phyloP scores from a whole-genome alignment of 306 rosid genomes.

The Senna siamea region DNA sequence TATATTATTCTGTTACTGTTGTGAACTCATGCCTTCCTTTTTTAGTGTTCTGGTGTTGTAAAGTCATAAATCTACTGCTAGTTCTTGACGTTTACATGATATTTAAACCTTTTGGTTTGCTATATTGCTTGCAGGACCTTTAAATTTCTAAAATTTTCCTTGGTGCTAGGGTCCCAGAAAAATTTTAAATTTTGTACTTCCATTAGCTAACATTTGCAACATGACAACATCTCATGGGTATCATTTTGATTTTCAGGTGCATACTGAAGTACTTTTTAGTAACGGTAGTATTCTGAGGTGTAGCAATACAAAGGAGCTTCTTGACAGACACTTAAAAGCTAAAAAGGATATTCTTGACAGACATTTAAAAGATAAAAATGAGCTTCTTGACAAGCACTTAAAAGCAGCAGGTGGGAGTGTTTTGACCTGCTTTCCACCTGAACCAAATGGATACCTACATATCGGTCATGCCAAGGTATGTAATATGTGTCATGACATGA shows the following conservation, averaged over 20 bases:
- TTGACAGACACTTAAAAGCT: constrained; percentile 76
- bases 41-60: not conserved
- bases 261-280: constrained; percentile 89
- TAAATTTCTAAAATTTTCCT: constrained; percentile 27
- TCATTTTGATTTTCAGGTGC: constrained; percentile 69
- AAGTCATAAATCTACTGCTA: not conserved
- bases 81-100: not conserved
- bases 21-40: constrained; percentile 2
- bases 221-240: constrained; percentile 16
- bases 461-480: constrained; percentile 97
- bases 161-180: constrained; percentile 1
- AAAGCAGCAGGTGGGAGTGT: constrained; percentile 71
- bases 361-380: constrained; percentile 48
- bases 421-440: constrained; percentile 98
- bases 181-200: not conserved
- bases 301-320: constrained; percentile 77
- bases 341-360: constrained; percentile 73
- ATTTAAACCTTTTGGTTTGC: constrained; percentile 11
- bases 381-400: constrained; percentile 84
- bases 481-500: constrained; percentile 14
- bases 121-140: constrained; percentile 20
- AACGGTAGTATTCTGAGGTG: constrained; percentile 85
- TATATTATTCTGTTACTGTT: constrained; percentile 13
- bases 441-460: constrained; percentile 97
- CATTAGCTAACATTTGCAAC: constrained; percentile 24